Evolutionary conservation across 495 filamentous ascomycete genomes (phyloP).

Genomic region (Hypoxylon fuscum): DNA sequence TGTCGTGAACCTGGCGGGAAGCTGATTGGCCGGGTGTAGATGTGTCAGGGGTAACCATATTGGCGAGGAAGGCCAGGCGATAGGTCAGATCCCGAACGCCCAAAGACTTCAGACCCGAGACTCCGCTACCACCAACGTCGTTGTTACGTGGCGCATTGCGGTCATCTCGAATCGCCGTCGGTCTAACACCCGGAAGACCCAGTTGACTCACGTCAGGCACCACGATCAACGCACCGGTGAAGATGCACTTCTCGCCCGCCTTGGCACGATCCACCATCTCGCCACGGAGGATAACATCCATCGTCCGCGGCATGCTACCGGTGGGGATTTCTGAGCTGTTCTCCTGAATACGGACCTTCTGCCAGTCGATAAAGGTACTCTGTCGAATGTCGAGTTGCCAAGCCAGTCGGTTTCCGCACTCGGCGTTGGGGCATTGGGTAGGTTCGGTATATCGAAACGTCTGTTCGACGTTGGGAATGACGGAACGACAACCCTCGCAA

Average conservation of each 20-base stretch:
- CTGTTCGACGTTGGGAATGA: slow-evolving; percentile 91
- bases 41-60: slow-evolving; percentile 94
- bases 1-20: slow-evolving; percentile 64
- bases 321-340: slow-evolving; percentile 98
- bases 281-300: slow-evolving; percentile 97
- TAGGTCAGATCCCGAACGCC: slow-evolving; percentile 97
- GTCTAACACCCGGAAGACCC: slow-evolving; percentile 84
- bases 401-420: slow-evolving; percentile 86
- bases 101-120: slow-evolving; percentile 87
- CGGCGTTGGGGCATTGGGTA: slow-evolving; percentile 90
- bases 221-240: slow-evolving; percentile 95
- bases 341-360: slow-evolving; percentile 96
- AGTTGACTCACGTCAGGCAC: slow-evolving; percentile 97
- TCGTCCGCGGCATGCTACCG: slow-evolving; percentile 96
- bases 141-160: slow-evolving; percentile 73
- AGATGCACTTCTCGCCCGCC: slow-evolving; percentile 97
- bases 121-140: slow-evolving; percentile 82
- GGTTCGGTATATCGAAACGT: slow-evolving; percentile 98
- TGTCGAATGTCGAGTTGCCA: slow-evolving; percentile 97
- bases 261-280: slow-evolving; percentile 98
- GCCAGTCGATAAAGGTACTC: slow-evolving; percentile 98
- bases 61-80: slow-evolving; percentile 94
- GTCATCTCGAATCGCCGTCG: slow-evolving; percentile 87
- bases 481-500: slow-evolving; percentile 84
- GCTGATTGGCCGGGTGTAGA: slow-evolving; percentile 71